Percentiles rank a stretch among this genome's conserved stretches.
These are phyloP conservation scores for Toxicodendron radicans DNA, from an alignment of 345 rosid genomes.

Conservation along the genomic window DNA sequence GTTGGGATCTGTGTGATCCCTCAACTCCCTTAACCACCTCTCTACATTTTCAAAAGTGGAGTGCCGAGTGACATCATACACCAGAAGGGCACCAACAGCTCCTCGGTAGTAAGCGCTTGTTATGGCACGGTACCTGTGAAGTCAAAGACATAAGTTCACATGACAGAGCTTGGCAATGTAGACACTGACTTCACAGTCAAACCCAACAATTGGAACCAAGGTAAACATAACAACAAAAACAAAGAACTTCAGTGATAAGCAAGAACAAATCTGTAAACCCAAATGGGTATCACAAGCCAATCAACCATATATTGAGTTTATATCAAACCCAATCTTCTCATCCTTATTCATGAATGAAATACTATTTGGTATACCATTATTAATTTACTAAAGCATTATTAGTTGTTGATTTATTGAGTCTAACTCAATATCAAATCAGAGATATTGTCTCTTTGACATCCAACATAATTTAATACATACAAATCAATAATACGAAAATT, in stretches of 20 bases:
- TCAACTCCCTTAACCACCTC: constrained; percentile 88
- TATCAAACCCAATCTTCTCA: background rate
- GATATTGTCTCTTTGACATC: no score
- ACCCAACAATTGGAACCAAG: background rate
- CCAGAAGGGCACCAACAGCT: constrained; percentile 89
- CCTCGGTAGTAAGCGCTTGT: constrained; percentile 95
- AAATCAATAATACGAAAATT: no score
- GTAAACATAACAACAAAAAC: background rate
- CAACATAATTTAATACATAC: no score
- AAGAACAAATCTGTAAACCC: background rate
- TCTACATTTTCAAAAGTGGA: constrained; percentile 88
- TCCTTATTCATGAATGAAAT: background rate
- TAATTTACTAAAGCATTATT: no score
- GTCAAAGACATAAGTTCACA: constrained; percentile 3
- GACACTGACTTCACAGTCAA: background rate
- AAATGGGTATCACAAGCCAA: background rate
- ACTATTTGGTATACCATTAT: background rate
- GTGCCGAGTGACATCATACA: constrained; percentile 86
- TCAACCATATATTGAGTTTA: background rate
- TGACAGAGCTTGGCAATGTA: background rate
- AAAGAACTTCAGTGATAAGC: background rate
- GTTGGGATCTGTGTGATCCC: constrained; percentile 94
- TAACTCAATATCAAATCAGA: no score
- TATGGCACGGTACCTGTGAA: constrained; percentile 83
- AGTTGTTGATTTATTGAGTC: no score